Evolutionary conservation across 2,329 filamentous ascomycete species (phyloP).

Genomic region (Pseudogymnoascus sp.): DNA sequence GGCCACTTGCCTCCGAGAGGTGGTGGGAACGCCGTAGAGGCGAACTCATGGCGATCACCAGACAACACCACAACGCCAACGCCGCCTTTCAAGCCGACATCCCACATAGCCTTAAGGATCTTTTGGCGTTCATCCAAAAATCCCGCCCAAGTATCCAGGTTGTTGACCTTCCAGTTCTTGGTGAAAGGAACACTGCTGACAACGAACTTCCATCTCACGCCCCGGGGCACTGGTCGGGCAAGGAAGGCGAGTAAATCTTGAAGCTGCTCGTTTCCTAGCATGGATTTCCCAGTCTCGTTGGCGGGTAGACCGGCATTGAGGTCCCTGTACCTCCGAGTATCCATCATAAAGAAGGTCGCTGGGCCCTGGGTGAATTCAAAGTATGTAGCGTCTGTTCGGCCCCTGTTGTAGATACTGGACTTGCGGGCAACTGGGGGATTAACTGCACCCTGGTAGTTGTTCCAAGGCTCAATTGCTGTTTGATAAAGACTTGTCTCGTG

Average conservation of each 20-base stretch:
- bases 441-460: conserved; percentile 72
- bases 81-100: conserved; percentile 60
- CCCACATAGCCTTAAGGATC: conserved; percentile 89
- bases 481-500: neutral
- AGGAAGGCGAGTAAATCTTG: conserved; percentile 74
- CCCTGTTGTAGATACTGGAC: conserved; percentile 34
- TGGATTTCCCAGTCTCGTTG: conserved; percentile 64
- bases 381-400: conserved; percentile 59
- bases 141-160: conserved; percentile 87
- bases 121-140: conserved; percentile 72
- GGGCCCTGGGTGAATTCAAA: conserved; percentile 87
- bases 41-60: conserved; percentile 95
- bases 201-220: conserved; percentile 89
- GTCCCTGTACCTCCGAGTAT: conserved; percentile 80
- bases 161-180: conserved; percentile 91
- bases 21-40: conserved; percentile 71
- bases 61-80: conserved; percentile 76
- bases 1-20: conserved; percentile 54
- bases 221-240: conserved; percentile 58
- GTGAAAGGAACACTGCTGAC: conserved; percentile 90
- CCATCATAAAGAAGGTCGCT: conserved; percentile 88
- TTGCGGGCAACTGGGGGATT: conserved; percentile 67
- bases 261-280: conserved; percentile 76
- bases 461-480: conserved; percentile 50
- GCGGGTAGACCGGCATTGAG: conserved; percentile 52